Evolutionary conservation across 257 asterid genomes (phyloP), one percentile per base, ranked within the genome.

Genomic region (Schizonepeta tenuifolia): DNA sequence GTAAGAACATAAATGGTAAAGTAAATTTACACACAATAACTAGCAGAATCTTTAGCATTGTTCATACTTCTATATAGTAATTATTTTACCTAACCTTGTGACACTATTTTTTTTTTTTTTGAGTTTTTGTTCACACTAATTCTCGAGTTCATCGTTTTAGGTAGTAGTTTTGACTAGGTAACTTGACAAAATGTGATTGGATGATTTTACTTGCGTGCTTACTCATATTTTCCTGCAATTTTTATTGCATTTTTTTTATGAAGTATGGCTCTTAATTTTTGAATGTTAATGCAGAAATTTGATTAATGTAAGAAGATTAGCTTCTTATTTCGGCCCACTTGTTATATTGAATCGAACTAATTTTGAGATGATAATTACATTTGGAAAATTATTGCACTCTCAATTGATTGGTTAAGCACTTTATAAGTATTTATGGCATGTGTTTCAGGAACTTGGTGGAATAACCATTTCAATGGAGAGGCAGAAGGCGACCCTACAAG

Each of bases 381-480:
- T 9, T 56, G 40, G 24, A 35, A 28, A 77, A 17, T 35, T 35
- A n/a, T 70, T 51, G 18, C 41, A 46, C 38, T 41, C 13, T 63
- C 59, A 20, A 21, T 51, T 49, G 38, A 41, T 53, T 13, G 24
- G 49, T 59, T 36, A 44, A 43, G 35, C 65, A 38, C 31, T 17
- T 66, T 17, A 56, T 57, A 28, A 67, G 10, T 46, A 47, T 26
- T 58, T 62, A 18, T 43, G 59, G 9, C 1, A n/a, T 50, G 17
- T 77, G 50, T 71, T 6, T 69, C 87, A 95, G 99, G 99, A 92
- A 75, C 96, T 88, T 73, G 96, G 97, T 80, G 98, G 99, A 77
- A 80, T 90, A 75, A 71, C 90, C 72, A 84, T 90, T 71, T 76
- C 84, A 67, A 82, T 86, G 93, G 99, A 92, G 78, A 87, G 98